Base-by-base conservation (phyloP, 1,139 yeast genomes). In the Meyerozyma sp. region DNA sequence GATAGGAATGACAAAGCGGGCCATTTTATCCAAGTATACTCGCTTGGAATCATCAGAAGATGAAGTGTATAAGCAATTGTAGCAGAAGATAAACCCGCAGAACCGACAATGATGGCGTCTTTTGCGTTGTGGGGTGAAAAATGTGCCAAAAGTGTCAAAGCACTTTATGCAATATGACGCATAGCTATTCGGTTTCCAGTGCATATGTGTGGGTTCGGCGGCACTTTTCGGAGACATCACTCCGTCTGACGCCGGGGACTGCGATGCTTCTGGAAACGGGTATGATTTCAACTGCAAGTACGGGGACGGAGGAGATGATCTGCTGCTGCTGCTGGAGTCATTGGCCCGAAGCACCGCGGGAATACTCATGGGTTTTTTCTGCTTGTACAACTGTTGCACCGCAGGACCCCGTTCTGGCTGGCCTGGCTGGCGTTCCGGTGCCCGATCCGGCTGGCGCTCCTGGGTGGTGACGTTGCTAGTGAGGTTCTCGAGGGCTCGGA, bases 61-160 rank as follows among this genome's bases (percentile, higher is more conserved):
- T 25, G 39, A 46, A 11, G 39, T 43, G 10, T 28, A 56, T 43
- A 71, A 54, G 47, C 77, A 72, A 41, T 58, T 62, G 23, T 57
- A 56, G 51, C 77, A 72, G 44, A 60, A 67, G 11, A 70, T 59
- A 42, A 59, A 53, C 2, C 77, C 77, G 51, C 77, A 72, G 48
- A 70, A 71, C 20, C 77, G 54, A 51, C 77, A 72, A 52, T 72
- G 77, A 53, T 72, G 77, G 40, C 74, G 55, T 40, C 73, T 52
- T 32, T 56, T 56, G 16, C 61, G 47, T 40, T 56, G 64, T 7
- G 62, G 60, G 21, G 46, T 46, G 51, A 63, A 59, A 37, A 69
- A 59, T 41, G 57, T 62, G 20, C 69, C 66, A 50, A 72, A 69
- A 7, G 60, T 54, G 34, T 59, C 62, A 46, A 69, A 68, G 50